phyloP scores from a whole-genome alignment of 768 basidiomycete genomes.

The Trametopsis cervina region DNA sequence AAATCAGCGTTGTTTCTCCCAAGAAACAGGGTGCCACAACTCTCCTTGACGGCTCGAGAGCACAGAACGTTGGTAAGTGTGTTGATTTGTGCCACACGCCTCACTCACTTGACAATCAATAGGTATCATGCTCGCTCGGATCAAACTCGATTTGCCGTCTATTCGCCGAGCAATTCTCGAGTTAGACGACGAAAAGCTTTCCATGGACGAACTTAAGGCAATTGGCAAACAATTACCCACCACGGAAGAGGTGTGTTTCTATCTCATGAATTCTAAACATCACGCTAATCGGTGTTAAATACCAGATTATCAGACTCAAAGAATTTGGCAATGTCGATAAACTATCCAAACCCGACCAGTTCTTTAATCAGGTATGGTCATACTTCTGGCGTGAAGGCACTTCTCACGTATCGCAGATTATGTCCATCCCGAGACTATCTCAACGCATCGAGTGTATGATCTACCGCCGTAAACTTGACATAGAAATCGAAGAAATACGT shows the following conservation, averaged over 20 bases:
- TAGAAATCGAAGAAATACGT: constrained; percentile 77
- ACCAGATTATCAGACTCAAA: constrained; percentile 55
- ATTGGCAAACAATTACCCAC: constrained; percentile 75
- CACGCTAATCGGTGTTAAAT: too few species aligned
- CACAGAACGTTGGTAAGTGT: constrained; percentile 71
- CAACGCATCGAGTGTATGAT: constrained; percentile 78
- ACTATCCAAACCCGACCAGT: constrained; percentile 80
- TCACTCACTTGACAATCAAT: constrained; percentile 9
- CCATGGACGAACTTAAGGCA: constrained; percentile 69
- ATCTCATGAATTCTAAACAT: too few species aligned
- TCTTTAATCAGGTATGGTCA: constrained; percentile 58
- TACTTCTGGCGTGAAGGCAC: neutral
- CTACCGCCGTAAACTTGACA: constrained; percentile 73
- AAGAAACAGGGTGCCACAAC: constrained; percentile 62
- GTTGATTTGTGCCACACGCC: neutral
- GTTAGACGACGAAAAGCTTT: constrained; percentile 60
- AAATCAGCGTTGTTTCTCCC: constrained; percentile 29
- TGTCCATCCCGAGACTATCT: constrained; percentile 65
- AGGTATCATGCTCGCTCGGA: constrained; percentile 82
- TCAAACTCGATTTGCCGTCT: constrained; percentile 55
- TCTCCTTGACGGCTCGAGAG: constrained; percentile 70
- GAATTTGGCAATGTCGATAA: constrained; percentile 66
- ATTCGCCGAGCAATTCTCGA: constrained; percentile 69
- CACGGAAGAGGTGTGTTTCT: constrained; percentile 58
- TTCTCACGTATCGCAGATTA: constrained; percentile 46